Percentiles rank a stretch among this genome's conserved stretches.
phyloP scores from a whole-genome alignment of 2,329 filamentous ascomycete species.

The Microcera coccophila region DNA sequence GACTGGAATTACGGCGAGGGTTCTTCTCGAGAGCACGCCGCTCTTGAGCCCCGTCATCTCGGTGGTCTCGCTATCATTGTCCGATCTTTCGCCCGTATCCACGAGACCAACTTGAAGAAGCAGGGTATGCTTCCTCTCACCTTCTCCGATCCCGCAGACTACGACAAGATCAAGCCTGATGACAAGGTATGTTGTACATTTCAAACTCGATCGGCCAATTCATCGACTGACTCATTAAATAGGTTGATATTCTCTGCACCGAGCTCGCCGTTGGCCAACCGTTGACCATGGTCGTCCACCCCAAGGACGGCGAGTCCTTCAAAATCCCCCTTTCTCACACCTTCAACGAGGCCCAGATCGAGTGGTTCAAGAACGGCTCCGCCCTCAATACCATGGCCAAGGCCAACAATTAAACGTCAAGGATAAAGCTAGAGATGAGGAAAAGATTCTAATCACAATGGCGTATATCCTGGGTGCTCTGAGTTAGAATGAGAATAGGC shows the following conservation, averaged over 20 bases:
- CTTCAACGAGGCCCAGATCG: slow-evolving; percentile 95
- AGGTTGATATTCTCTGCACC: slow-evolving; percentile 81
- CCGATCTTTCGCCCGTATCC: slow-evolving; percentile 95
- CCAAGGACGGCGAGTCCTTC: slow-evolving; percentile 74
- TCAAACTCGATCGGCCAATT: neutral
- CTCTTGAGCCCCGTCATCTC: slow-evolving; percentile 94
- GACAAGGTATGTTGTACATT: slow-evolving; percentile 61
- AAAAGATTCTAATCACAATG: slow-evolving; percentile 22
- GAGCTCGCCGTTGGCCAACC: slow-evolving; percentile 90
- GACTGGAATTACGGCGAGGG: slow-evolving; percentile 99
- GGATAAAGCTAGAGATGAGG: slow-evolving; percentile 16
- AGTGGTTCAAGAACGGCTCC: slow-evolving; percentile 99
- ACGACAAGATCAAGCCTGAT: slow-evolving; percentile 91
- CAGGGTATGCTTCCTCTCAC: slow-evolving; percentile 99
- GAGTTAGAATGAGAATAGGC: slow-evolving; percentile 20
- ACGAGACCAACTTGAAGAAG: slow-evolving; percentile 99
- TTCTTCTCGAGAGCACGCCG: slow-evolving; percentile 95
- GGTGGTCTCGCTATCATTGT: slow-evolving; percentile 96
- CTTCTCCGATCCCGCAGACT: slow-evolving; percentile 90
- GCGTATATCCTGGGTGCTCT: slow-evolving; percentile 28
- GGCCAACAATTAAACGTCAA: slow-evolving; percentile 29
- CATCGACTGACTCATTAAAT: slow-evolving; percentile 21
- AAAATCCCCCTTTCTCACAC: slow-evolving; percentile 87
- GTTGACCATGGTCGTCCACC: slow-evolving; percentile 86
- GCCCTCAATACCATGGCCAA: slow-evolving; percentile 99